These are phyloP conservation scores for Yamadazyma diospyri DNA, from an alignment of 1,139 yeast genomes.

Conservation along the genomic window DNA sequence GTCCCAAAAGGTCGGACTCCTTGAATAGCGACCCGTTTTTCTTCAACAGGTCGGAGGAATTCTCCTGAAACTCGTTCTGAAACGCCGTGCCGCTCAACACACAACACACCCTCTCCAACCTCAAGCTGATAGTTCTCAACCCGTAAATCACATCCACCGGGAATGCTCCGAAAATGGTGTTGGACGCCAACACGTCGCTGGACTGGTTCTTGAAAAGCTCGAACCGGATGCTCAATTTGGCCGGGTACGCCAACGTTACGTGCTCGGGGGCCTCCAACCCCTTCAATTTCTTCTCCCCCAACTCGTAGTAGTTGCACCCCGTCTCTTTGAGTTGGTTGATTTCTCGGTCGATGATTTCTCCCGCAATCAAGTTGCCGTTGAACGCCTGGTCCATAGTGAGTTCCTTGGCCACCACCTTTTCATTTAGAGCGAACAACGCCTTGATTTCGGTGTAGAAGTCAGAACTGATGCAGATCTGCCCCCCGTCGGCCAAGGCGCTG, in stretches of 20 bases:
- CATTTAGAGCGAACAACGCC: conserved; percentile 53
- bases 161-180: conserved; percentile 34
- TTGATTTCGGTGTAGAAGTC: conserved; percentile 76
- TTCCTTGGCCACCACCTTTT: conserved; percentile 39
- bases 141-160: conserved; percentile 45
- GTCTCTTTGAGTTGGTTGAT: conserved; percentile 60
- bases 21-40: conserved; percentile 24
- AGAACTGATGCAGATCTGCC: conserved; percentile 85
- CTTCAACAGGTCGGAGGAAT: conserved; percentile 25
- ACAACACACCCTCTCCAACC: conserved; percentile 50
- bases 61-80: conserved; percentile 27
- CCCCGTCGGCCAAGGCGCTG: conserved; percentile 95
- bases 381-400: conserved; percentile 52
- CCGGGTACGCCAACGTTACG: conserved; percentile 77
- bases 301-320: conserved; percentile 65
- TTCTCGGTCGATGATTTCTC: conserved; percentile 66
- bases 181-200: conserved; percentile 17
- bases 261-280: conserved; percentile 93
- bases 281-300: conserved; percentile 87
- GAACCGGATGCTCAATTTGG: conserved; percentile 55
- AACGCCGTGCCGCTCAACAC: conserved; percentile 27
- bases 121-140: conserved; percentile 45
- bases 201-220: conserved; percentile 35
- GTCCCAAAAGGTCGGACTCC: conserved; percentile 39
- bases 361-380: conserved; percentile 56